Base-by-base conservation (phyloP, 495 filamentous ascomycete genomes). In the Darksidea phi region DNA sequence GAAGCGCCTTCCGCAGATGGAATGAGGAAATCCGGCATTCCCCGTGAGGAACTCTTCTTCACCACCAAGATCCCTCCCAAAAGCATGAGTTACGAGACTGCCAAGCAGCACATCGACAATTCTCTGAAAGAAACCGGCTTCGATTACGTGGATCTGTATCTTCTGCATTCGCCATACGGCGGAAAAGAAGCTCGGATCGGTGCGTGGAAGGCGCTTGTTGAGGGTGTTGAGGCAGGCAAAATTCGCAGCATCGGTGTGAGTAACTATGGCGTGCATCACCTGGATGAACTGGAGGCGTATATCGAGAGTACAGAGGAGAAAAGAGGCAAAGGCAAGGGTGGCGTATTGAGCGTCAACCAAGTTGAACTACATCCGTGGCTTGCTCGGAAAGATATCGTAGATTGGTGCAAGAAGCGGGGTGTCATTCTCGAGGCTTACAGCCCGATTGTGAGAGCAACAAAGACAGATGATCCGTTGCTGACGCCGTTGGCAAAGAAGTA, bases 331-430 rank as follows among this genome's bases (percentile, higher is more conserved):
- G 88, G 87, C 7, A 84, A 80, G 53, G 90, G 87, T 11, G 89
- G 89, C 2, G 75, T 90, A 20, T 79, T 97, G 67, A 85, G 83
- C 50, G 88, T 96, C 7, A 89, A 88, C 11, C 91, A 96, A 72
- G 89, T 89, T 69, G 92, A 97, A 75, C 76, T 97, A 17, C 93
- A 97, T 70, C 91, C 92, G 0, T 96, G 90, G 89, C 83, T 87
- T n/a, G 77, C 84, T 2, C 78, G 92, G 11, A 77, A 78, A 6
- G 88, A 94, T 65, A 87, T 97, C 26, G 84, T 85, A 11, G 78
- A 84, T 48, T 96, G 92, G 88, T 86, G 87, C 64, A 67, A 79
- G 57, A 77, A 84, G 68, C 77, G 86, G 26, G 83, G 84, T 18
- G 79, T 93, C 6, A 74, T 91, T 25, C 74, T 94, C 20, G 80